Percentiles rank a stretch among this genome's conserved stretches.
Evolutionary conservation across 2,329 filamentous ascomycete species (phyloP).

Genomic region (Exophiala dermatitidis): DNA sequence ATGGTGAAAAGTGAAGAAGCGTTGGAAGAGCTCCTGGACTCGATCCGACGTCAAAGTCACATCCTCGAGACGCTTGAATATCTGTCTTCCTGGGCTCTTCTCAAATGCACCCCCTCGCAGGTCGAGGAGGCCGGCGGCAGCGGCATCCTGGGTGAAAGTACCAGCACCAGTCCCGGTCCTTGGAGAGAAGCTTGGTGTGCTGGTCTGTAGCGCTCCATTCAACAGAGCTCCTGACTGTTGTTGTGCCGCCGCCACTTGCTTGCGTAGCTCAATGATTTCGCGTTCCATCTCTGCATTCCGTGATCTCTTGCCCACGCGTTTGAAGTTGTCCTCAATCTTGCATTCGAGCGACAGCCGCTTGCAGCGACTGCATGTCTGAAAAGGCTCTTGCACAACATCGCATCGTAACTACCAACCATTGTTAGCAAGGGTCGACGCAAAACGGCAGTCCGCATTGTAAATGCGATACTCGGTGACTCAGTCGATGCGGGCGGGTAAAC

Average conservation of each 20-base stretch:
- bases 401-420: slow-evolving; percentile 50
- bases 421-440: slow-evolving; percentile 7
- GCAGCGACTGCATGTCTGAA: slow-evolving; percentile 55
- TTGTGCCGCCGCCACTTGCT: slow-evolving; percentile 42
- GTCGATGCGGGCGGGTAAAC: too few species aligned
- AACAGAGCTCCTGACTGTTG: slow-evolving; percentile 15
- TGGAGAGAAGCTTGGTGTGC: slow-evolving; percentile 2
- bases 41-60: slow-evolving; percentile 39
- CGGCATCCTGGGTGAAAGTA: slow-evolving; percentile 39
- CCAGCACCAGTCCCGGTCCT: slow-evolving; percentile 10
- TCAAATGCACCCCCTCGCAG: slow-evolving; percentile 41
- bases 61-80: slow-evolving; percentile 47
- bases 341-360: slow-evolving; percentile 56
- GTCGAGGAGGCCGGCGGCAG: slow-evolving; percentile 45
- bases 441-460: background rate
- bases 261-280: slow-evolving; percentile 47
- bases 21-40: slow-evolving; percentile 43
- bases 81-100: slow-evolving; percentile 27
- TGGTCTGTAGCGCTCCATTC: slow-evolving; percentile 8
- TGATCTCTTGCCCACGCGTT: slow-evolving; percentile 59
- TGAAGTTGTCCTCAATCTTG: slow-evolving; percentile 63
- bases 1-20: slow-evolving; percentile 59
- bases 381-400: slow-evolving; percentile 59
- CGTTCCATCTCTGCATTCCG: slow-evolving; percentile 59
- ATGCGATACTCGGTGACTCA: background rate